These are phyloP conservation scores for Bidens hawaiensis DNA, from an alignment of 140 eudicot genomes.

Conservation along the genomic window DNA sequence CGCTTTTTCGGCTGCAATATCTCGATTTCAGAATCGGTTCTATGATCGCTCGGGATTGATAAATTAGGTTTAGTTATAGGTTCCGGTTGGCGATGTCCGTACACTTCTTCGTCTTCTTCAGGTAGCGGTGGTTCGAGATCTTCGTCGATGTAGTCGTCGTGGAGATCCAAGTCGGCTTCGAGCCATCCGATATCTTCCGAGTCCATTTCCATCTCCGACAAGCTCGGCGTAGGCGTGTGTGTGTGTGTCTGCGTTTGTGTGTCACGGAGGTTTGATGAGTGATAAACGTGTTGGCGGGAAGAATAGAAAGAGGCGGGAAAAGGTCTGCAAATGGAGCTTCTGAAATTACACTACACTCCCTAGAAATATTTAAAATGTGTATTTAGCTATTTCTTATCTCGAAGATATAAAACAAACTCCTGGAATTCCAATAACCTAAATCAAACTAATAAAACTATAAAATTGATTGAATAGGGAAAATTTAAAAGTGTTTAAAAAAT, in stretches of 20 bases:
- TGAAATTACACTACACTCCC: background rate
- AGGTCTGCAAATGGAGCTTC: background rate
- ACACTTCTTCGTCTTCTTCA: constrained; percentile 26
- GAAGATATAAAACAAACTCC: too few relatives aligned
- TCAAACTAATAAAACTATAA: too few relatives aligned
- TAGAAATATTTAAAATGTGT: too few relatives aligned
- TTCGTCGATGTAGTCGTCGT: constrained; percentile 39
- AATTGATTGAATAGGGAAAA: too few relatives aligned
- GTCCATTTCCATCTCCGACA: constrained; percentile 39
- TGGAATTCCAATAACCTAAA: too few relatives aligned
- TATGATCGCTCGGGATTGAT: constrained; percentile 8
- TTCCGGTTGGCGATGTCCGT: constrained; percentile 20
- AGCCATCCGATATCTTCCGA: constrained; percentile 60
- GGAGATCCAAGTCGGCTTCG: constrained; percentile 41
- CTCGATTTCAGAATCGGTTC: constrained; percentile 1
- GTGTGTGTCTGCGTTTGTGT: constrained; percentile 4
- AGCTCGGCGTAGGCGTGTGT: background rate
- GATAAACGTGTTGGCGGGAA: constrained; percentile 35
- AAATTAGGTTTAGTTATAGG: constrained; percentile 17
- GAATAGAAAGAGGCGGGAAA: constrained; percentile 24
- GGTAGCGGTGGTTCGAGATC: constrained; percentile 23
- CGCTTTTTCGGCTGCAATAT: constrained; percentile 39
- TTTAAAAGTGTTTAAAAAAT: too few relatives aligned
- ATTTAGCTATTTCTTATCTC: too few relatives aligned
- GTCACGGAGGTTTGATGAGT: constrained; percentile 6